Conservation (phyloP, 2,329 filamentous ascomycete species). For the Phoma sp. region DNA sequence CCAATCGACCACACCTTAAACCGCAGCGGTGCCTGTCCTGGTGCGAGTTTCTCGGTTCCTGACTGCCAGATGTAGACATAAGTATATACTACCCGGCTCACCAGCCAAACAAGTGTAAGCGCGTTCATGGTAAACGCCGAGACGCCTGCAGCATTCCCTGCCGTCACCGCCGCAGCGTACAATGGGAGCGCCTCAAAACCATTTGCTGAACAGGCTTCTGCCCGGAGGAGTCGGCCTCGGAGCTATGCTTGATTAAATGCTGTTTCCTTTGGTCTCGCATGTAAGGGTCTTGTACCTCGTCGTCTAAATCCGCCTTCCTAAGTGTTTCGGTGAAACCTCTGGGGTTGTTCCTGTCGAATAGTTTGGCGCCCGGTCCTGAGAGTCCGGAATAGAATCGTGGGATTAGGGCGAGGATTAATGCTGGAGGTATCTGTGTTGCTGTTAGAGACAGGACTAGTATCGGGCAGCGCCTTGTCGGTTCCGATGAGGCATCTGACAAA, state of each 20-base stretch:
- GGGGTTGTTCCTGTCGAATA: constrained; percentile 5
- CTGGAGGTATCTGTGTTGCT: background rate
- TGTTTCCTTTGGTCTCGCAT: background rate
- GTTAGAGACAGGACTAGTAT: background rate
- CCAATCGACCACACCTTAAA: constrained; percentile 2
- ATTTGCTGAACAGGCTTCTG: constrained; percentile 2
- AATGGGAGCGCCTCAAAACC: constrained; percentile 5
- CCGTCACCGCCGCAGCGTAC: constrained; percentile 2
- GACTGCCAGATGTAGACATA: constrained; percentile 3
- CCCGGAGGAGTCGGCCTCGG: background rate
- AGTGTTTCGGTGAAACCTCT: background rate
- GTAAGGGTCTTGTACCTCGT: background rate
- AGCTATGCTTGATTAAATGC: background rate
- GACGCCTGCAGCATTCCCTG: background rate
- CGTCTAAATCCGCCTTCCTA: background rate
- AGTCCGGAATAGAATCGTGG: constrained; percentile 3
- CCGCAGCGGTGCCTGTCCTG: background rate
- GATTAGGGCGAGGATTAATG: background rate
- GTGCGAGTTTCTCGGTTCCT: background rate
- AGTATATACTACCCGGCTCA: background rate
- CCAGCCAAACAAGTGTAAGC: background rate
- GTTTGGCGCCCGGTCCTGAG: background rate
- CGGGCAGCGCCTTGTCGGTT: too few species aligned
- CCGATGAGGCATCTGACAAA: too few species aligned
- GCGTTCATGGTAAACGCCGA: background rate